Evolutionary conservation across 176 grass and related monocot species (phyloP), one percentile per base, ranked within the genome.

Genomic region (Rhynchospora breviuscula): DNA sequence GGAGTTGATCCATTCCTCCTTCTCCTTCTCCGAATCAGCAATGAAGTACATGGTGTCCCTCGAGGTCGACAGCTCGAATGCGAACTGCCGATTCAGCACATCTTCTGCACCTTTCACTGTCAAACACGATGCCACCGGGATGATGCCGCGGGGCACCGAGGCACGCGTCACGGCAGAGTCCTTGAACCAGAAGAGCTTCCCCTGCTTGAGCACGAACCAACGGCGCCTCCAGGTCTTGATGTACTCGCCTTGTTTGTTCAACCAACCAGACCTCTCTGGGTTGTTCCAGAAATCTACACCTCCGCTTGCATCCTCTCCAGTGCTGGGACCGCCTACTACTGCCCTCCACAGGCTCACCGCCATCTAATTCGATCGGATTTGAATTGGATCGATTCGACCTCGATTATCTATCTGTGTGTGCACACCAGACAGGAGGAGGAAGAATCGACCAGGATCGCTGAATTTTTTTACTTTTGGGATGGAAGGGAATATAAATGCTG

Each of bases 1-100:
- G 76, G 94, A 94, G 61, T 97, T 97, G 89, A 97, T 97, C 94
- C 94, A 97, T 70, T 97, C 94, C 71, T 97, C 94, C 89, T 97
- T 94, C 85, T 97, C 94, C 88, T 97, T 97, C 85, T 97, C 94
- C 31, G 92, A 90, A 71, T 97, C 94, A 26, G 92, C 94, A 81
- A 97, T 97, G 90, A 97, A 97, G 89, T 97, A 97, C 94, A 97
- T 97, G 90, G 92, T 94, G 63, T 97, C 92, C 56, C 76, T 18
- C 8, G 90, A 81, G 78, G 88, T 97, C 78, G 90, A 97, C 61
- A 97, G 90, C 87, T 97, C 94, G 85, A 97, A 97, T 59, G 94
- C 94, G 79, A 92, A 94, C 79, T 91, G 87, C 57, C 92, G 90
- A 62, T 97, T 94, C 58, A 97, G 88, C 60, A 92, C 87, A 79